Evolutionary conservation across 768 basidiomycete genomes (phyloP).

Genomic region (Leccinum disarticulatum): DNA sequence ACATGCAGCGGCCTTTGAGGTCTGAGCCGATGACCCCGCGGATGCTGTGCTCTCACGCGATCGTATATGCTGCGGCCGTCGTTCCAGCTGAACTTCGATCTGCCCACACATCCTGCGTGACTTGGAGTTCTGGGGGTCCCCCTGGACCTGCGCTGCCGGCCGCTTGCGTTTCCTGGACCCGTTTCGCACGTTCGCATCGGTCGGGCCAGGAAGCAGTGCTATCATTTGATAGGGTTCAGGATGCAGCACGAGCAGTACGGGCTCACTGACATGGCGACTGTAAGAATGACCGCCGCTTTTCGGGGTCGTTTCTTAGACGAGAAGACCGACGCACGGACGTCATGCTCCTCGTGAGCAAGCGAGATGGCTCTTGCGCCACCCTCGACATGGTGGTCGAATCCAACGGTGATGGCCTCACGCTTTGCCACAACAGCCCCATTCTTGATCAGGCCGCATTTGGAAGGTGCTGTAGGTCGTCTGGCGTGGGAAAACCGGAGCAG

Average conservation of each 20-base stretch:
- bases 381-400: conserved; percentile 20
- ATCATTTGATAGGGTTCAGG: conserved; percentile 4
- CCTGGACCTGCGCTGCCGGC: not conserved
- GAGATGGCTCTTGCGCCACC: conserved; percentile 10
- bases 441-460: conserved; percentile 27
- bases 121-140: conserved; percentile 1
- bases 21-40: not conserved
- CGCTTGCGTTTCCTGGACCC: conserved; percentile 13
- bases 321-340: conserved; percentile 23
- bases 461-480: conserved; percentile 29
- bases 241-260: not conserved
- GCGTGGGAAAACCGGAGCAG: conserved; percentile 18
- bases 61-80: not conserved
- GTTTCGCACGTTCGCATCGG: not conserved
- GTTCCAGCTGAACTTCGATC: conserved; percentile 5
- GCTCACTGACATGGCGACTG: conserved; percentile 17
- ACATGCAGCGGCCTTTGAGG: conserved; percentile 15
- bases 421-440: not conserved
- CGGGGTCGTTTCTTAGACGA: conserved; percentile 13
- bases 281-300: conserved; percentile 1
- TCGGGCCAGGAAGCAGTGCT: conserved; percentile 4
- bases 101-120: conserved; percentile 16
- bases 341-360: conserved; percentile 29
- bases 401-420: conserved; percentile 1
- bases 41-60: conserved; percentile 4